phyloP scores from a whole-genome alignment of 305 asterid species.

The Plantago coronopus region DNA sequence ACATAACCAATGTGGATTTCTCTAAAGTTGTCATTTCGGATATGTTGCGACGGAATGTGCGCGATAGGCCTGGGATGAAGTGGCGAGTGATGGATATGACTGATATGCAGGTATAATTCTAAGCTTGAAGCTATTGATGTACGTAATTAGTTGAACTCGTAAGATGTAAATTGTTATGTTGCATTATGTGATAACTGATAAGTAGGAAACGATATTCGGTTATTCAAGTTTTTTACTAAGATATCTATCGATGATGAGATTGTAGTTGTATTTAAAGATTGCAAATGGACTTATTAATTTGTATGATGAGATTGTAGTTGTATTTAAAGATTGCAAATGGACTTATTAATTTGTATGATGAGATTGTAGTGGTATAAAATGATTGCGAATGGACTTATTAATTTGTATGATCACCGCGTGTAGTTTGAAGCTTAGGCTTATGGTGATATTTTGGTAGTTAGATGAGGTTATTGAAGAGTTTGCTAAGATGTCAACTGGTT shows the following conservation, averaged over 20 bases:
- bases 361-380: not conserved
- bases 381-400: too few relatives aligned
- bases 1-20: constrained; percentile 72
- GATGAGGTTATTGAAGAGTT: not conserved
- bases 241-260: too few relatives aligned
- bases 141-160: not conserved
- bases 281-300: too few relatives aligned
- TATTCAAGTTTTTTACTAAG: not conserved
- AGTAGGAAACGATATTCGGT: too few relatives aligned
- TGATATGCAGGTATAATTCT: constrained; percentile 53
- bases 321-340: too few relatives aligned
- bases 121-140: not conserved
- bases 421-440: not conserved
- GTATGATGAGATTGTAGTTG: too few relatives aligned
- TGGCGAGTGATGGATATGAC: constrained; percentile 96
- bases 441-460: not conserved
- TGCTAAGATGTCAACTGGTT: not conserved
- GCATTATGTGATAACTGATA: too few relatives aligned
- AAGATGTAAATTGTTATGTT: not conserved
- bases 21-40: constrained; percentile 73
- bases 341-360: too few relatives aligned
- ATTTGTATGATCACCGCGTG: too few relatives aligned
- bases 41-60: constrained; percentile 71
- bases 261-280: too few relatives aligned
- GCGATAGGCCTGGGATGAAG: constrained; percentile 70